Conservation (phyloP, 768 basidiomycete species). For the Pleurotus tuber-regium region DNA sequence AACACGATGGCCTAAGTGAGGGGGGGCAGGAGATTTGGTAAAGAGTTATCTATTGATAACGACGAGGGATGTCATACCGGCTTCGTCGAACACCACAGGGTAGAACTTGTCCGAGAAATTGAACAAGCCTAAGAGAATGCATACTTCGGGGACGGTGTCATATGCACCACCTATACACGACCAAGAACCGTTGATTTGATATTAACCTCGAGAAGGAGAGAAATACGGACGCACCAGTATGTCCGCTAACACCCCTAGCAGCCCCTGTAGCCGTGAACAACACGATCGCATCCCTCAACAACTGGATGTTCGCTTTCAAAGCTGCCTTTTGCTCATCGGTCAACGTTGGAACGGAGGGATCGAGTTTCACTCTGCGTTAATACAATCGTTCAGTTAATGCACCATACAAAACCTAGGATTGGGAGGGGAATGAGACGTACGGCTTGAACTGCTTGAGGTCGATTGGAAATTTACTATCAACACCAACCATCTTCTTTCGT, state of each 20-base stretch:
- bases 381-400: neutral
- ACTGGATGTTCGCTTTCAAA: conserved; percentile 69
- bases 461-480: conserved; percentile 60
- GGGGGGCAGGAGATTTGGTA: too few relatives aligned
- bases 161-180: conserved; percentile 52
- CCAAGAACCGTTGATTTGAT: too few relatives aligned
- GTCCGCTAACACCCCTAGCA: conserved; percentile 84
- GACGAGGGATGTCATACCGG: conserved; percentile 44
- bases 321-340: conserved; percentile 57
- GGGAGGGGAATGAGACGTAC: conserved; percentile 37
- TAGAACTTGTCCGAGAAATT: conserved; percentile 59
- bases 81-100: conserved; percentile 78
- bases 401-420: too few relatives aligned
- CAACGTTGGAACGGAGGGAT: conserved; percentile 64
- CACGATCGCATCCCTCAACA: conserved; percentile 83
- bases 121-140: conserved; percentile 74
- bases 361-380: conserved; percentile 59
- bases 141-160: conserved; percentile 83
- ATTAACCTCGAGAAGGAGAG: too few relatives aligned
- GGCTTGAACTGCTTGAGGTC: conserved; percentile 77
- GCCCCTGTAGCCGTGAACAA: conserved; percentile 85
- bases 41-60: neutral
- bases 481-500: conserved; percentile 34
- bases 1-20: conserved; percentile 71
- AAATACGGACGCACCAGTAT: conserved; percentile 60